Evolutionary conservation across 768 basidiomycete genomes (phyloP), one percentile per base, ranked within the genome.

Genomic region (Boletellus emodensis): DNA sequence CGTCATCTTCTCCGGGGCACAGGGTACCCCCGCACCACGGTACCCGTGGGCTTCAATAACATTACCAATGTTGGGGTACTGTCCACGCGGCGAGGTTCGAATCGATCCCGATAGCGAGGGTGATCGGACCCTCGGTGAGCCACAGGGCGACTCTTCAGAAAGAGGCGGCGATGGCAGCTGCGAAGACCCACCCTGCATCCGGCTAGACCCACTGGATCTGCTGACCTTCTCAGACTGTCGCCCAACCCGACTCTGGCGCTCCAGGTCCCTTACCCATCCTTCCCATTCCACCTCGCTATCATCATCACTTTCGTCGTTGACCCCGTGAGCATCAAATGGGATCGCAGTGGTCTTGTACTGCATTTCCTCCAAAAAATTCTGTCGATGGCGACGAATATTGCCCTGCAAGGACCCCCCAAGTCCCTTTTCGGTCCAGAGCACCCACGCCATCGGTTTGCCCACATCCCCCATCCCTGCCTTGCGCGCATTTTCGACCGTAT

Each of bases 211-310:
- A 11, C 14, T 17, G 32, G 40, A 18, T 33, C 30, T 48, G 14
- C n/a, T 37, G 8, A 3, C 39, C 12, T 41, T 57, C 3, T 40
- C 49, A 12, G 53, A 43, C 17, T 35, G 52, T 10, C 49, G 60
- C 48, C 47, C 56, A n/a, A 59, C 53, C 15, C 45, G 53, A 49
- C 51, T 30, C 56, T 74, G 74, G 18, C 76, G 69, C 37, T 73
- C 68, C 39, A 85, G 48, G 68, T 84, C 84, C 5, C 76, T 76
- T 60, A 75, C 70, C 85, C 85, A 87, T 1, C 79, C 81, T 4
- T 78, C 71, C 85, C 85, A 87, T 60, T 87, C 85, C 18, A 70
- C 67, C 61, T 85, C 85, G 56, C 73, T 77, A 22, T 76, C 72
- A 6, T 66, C 72, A 5, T 67, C 69, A n/a, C 55, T 64, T 24